Percentiles rank a stretch among this genome's conserved stretches.
Evolutionary conservation across 257 asterid genomes (phyloP).

Genomic region (Craterostigma plantagineum): DNA sequence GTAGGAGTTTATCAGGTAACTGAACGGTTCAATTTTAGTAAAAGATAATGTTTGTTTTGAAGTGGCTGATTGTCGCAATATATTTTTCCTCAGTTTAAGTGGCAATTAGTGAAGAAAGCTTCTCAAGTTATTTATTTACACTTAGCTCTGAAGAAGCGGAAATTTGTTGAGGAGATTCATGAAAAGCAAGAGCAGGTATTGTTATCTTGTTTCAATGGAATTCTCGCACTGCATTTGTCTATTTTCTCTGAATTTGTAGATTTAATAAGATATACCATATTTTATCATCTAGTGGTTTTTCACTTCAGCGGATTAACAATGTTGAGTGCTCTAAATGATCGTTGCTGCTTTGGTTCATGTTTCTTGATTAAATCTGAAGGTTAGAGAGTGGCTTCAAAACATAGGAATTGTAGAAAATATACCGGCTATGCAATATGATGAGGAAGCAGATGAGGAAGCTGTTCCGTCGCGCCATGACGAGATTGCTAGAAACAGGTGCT

Average conservation of each 20-base stretch:
- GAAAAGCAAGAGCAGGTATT: conserved; percentile 97
- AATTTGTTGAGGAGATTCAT: conserved; percentile 78
- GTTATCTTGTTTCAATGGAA: conserved; percentile 1
- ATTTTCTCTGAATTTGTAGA: too few species aligned
- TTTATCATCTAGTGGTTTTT: too few species aligned
- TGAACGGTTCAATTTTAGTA: too few species aligned
- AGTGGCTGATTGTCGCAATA: neutral
- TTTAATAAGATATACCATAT: too few species aligned
- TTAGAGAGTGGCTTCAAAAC: conserved; percentile 92
- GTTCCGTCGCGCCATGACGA: conserved; percentile 52
- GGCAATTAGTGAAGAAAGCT: conserved; percentile 87
- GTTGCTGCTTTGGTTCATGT: conserved; percentile 7
- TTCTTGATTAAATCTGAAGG: conserved; percentile 31
- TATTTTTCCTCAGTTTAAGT: conserved; percentile 46
- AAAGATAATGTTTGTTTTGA: too few species aligned
- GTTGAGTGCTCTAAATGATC: neutral
- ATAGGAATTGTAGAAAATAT: conserved; percentile 76
- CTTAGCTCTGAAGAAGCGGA: conserved; percentile 72
- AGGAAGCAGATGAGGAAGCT: conserved; percentile 73
- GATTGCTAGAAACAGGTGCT: conserved; percentile 64
- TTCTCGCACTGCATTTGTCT: neutral
- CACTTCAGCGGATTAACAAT: too few species aligned
- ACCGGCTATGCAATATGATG: conserved; percentile 62
- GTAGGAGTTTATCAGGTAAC: too few species aligned
- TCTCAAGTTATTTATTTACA: conserved; percentile 64